Evolutionary conservation across 805 yeast species (phyloP), one percentile per base, ranked within the genome.

Genomic region (Candida endomychidarum): DNA sequence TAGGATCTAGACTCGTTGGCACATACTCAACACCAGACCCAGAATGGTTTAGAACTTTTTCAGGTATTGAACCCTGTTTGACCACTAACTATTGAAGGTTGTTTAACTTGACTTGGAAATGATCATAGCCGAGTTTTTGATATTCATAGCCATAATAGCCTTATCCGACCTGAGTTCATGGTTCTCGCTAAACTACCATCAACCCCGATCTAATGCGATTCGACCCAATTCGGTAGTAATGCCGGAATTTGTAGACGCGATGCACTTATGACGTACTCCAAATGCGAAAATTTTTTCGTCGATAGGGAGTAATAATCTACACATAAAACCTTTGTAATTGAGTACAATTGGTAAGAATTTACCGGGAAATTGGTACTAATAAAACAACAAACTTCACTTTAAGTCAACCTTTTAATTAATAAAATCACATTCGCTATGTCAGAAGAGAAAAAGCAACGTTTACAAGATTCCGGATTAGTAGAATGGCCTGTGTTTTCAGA

Each of bases 401-500:
- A 12, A 17, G 5, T 11, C 5, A 21, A 11, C 35, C n/a, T 18
- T 14, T 12, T 14, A 29, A 10, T 21, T 15, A 4, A 32, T 32
- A 32, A 26, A 22, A 19, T 17, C 12, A 20, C 35, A 22, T 19
- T 32, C 35, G 35, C 26, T 32, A 47, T 47, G 51, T 42, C 47
- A 12, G 51, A 47, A 38, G 49, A 42, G n/a, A 53, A 52, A 34
- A 48, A 44, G 34, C 45, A 44, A 43, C 48, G 49, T 37, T 58
- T 70, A 44, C 72, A 75, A 49, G 67, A 65, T 50, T 58, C 80
- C 8, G 95, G 86, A 28, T 69, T 86, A 47, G 82, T 93, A 45
- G 90, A 89, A 59, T 88, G 96, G 96, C 68, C 77, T 30, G 91
- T 89, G 20, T 83, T 93, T 58, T 79, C 82, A 41, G 98, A 93